Evolutionary conservation across 441 rosid species (phyloP).

Genomic region (Sinapis alba): DNA sequence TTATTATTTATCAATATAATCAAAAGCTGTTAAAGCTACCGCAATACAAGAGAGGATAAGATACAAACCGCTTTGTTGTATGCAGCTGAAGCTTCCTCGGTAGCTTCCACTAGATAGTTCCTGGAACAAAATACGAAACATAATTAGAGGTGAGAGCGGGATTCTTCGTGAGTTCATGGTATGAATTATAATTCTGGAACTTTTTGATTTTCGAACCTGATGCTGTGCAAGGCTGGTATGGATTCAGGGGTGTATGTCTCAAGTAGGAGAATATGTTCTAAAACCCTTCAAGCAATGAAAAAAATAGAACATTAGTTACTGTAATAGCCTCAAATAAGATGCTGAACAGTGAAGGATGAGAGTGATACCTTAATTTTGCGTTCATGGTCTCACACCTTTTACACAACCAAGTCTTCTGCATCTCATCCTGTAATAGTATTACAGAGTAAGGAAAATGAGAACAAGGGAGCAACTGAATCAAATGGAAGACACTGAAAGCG

Average conservation of each 20-base stretch:
- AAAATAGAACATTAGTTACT: not conserved
- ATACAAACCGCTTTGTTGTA: conserved; percentile 91
- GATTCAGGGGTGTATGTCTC: conserved; percentile 92
- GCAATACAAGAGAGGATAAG: conserved; percentile 16
- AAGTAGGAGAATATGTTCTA: conserved; percentile 80
- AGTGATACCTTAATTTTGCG: conserved; percentile 80
- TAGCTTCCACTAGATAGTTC: conserved; percentile 89
- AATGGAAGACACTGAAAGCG: not conserved
- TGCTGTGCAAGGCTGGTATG: conserved; percentile 86
- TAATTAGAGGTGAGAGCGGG: not conserved
- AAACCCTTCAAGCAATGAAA: conserved; percentile 52
- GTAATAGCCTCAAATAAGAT: not conserved
- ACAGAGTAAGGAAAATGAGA: conserved; percentile 1
- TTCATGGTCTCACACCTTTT: conserved; percentile 96
- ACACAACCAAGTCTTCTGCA: conserved; percentile 90
- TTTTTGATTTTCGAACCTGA: conserved; percentile 55
- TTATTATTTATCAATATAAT: not conserved
- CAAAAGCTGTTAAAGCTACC: not conserved
- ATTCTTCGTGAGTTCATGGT: not conserved
- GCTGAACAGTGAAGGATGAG: not conserved
- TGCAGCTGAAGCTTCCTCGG: conserved; percentile 90
- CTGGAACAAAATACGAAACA: conserved; percentile 41
- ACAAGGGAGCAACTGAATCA: not conserved
- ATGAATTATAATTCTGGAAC: not conserved
- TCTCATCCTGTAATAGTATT: conserved; percentile 63